Conservation (phyloP, 1,139 yeast genomes). For the Hemisphaericaspora subhashii region DNA sequence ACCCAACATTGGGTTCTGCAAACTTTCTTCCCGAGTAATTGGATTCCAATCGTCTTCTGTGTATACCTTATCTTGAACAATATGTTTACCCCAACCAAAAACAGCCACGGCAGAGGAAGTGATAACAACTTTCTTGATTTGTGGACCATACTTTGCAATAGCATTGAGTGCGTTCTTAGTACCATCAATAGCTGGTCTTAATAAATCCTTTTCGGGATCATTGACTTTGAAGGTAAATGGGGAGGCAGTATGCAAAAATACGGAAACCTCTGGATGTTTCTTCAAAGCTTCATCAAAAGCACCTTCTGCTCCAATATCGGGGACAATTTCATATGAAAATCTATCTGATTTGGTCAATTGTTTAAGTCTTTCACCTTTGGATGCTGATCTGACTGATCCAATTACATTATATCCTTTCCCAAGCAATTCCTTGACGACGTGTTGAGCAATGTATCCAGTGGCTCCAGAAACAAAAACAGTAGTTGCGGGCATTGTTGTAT, state of each 20-base stretch:
- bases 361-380: constrained; percentile 26
- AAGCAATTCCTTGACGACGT: constrained; percentile 27
- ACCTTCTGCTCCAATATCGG: constrained; percentile 28
- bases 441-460: constrained; percentile 32
- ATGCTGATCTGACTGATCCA: constrained; percentile 36
- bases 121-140: constrained; percentile 25
- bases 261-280: constrained; percentile 49
- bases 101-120: constrained; percentile 30
- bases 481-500: background rate
- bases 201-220: constrained; percentile 31
- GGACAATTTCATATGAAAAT: constrained; percentile 30
- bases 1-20: constrained; percentile 27
- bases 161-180: constrained; percentile 27
- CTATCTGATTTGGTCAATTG: constrained; percentile 15
- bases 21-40: constrained; percentile 28
- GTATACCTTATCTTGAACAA: constrained; percentile 16
- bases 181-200: constrained; percentile 35
- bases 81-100: constrained; percentile 13
- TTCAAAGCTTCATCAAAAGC: constrained; percentile 58
- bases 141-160: constrained; percentile 22
- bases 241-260: constrained; percentile 52
- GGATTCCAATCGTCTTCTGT: constrained; percentile 35
- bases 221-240: constrained; percentile 18
- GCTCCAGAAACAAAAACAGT: constrained; percentile 27
- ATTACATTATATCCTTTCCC: constrained; percentile 28